Evolutionary conservation across 208 protist species (phyloP).

Genomic region (Novymonas esmeraldas): DNA sequence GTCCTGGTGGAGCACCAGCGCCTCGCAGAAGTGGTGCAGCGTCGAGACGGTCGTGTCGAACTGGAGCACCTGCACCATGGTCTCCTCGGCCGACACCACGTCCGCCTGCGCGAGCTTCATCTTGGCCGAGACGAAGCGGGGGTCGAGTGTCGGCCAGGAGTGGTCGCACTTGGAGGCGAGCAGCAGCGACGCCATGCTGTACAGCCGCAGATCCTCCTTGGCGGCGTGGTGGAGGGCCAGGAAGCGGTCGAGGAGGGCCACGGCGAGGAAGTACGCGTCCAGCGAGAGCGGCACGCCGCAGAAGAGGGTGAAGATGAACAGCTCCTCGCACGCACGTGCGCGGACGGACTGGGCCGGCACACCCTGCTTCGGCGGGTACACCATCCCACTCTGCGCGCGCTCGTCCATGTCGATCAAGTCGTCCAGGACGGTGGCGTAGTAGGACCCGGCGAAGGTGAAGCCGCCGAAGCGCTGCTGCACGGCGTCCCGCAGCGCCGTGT

Average conservation of each 20-base stretch:
- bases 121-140: conserved; percentile 63
- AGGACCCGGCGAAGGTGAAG: conserved; percentile 41
- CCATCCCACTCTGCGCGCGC: conserved; percentile 10
- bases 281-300: conserved; percentile 37
- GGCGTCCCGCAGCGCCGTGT: conserved; percentile 23
- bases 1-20: conserved; percentile 69
- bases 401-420: conserved; percentile 76
- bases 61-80: conserved; percentile 44
- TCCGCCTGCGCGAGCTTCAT: conserved; percentile 85
- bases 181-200: conserved; percentile 91
- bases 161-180: conserved; percentile 99
- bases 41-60: conserved; percentile 57
- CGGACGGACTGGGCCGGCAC: conserved; percentile 28
- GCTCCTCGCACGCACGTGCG: conserved; percentile 43
- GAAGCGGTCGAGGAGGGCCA: conserved; percentile 83
- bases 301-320: conserved; percentile 42
- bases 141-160: conserved; percentile 95
- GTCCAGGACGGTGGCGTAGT: conserved; percentile 58
- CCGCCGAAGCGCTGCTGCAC: conserved; percentile 33
- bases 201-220: conserved; percentile 54
- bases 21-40: conserved; percentile 47
- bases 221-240: conserved; percentile 58
- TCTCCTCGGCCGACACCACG: conserved; percentile 55
- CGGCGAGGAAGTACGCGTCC: conserved; percentile 84
- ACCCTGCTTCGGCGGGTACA: conserved; percentile 24